Base-by-base conservation (phyloP, 495 filamentous ascomycete species). In the Penicillium coffeae region DNA sequence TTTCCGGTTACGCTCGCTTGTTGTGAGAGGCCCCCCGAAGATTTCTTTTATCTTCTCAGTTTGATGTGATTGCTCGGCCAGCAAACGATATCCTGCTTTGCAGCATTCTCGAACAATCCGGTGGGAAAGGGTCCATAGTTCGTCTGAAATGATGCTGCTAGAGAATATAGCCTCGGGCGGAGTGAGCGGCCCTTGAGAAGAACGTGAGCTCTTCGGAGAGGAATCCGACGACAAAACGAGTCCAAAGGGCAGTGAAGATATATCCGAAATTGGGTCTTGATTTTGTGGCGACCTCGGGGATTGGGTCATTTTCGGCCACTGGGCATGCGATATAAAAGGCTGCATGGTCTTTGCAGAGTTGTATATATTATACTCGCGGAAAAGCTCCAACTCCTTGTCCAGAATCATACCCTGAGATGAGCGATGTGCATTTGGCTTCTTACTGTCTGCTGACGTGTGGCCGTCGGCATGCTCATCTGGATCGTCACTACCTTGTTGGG, bases 21-120 rank as follows among this genome's bases (percentile, higher is more conserved):
- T 16, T 18, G 50, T 47, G n/a, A 62, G 37, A 25, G 19, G 21
- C n/a, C 45, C 44, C 2, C 62, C 59, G 46, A 68, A 68, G 13
- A 68, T 51, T 21, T 48, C 38, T 32, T 38, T 34, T 32, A 68
- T 40, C 20, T 30, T 51, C 21, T 48, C 3, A 20, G 45, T 32
- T 32, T 63, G 32, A 19, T 48, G n/a, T n/a, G 52, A 49, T 14
- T 21, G 25, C 21, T 58, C 38, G 21, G 51, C 46, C 20, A 68
- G 51, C 44, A 68, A 41, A 18, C 45, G 44, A 42, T 68, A 68
- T 41, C 55, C 62, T 12, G 37, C 47, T 21, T 59, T 43, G 42
- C 53, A 63, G 42, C 64, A 65, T 49, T 59, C 42, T 42, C 55
- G 56, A 21, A 68, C 64, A 19, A 68, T 51, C 42, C 48, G 64